Percentiles rank a stretch among this genome's conserved stretches.
Evolutionary conservation across 768 basidiomycete species (phyloP).

Genomic region (Suillus americanus): DNA sequence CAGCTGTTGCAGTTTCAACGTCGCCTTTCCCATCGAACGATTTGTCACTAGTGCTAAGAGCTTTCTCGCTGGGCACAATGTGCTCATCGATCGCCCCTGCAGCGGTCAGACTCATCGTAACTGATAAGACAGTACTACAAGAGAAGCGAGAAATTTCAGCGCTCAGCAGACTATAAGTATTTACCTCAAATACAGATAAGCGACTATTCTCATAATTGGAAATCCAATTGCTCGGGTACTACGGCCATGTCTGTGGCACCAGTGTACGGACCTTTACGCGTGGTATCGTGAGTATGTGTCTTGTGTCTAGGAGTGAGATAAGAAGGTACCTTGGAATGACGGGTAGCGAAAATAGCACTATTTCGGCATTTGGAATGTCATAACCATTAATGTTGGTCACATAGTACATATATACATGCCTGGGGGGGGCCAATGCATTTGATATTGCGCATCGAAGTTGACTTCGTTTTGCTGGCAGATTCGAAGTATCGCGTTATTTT

Average conservation of each 20-base stretch:
- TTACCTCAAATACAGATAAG: constrained; percentile 2
- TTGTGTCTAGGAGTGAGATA: neutral
- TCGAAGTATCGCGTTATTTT: neutral
- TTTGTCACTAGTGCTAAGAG: constrained; percentile 24
- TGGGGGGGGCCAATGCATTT: neutral
- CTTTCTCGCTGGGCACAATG: constrained; percentile 6
- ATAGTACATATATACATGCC: too few relatives aligned
- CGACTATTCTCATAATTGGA: constrained; percentile 4
- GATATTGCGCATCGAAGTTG: too few relatives aligned
- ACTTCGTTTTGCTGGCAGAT: neutral
- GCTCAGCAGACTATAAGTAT: neutral
- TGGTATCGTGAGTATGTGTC: neutral
- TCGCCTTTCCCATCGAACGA: constrained; percentile 28
- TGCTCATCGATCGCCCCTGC: neutral
- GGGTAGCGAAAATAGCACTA: neutral
- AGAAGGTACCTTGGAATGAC: neutral
- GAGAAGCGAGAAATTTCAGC: too few relatives aligned
- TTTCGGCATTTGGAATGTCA: neutral
- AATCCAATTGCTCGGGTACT: neutral
- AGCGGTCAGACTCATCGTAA: constrained; percentile 7
- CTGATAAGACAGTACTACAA: neutral
- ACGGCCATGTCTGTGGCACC: neutral
- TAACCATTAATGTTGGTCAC: too few relatives aligned
- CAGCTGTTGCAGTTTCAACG: constrained; percentile 29
- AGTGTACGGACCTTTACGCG: neutral